Evolutionary conservation across 345 rosid genomes (phyloP).

Genomic region (Gossypium longicalyx): DNA sequence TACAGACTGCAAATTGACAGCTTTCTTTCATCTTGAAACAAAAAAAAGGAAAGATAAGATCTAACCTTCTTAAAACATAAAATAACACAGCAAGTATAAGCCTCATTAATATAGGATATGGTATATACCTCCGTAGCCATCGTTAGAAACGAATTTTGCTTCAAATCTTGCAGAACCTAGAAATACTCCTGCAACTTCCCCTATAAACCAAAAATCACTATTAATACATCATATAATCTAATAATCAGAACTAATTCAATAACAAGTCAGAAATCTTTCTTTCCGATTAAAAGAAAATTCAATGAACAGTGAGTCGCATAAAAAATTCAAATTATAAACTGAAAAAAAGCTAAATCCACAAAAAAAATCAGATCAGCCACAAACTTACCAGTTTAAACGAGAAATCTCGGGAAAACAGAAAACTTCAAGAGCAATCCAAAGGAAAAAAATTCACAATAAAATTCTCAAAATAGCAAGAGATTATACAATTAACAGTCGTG

Average conservation of each 20-base stretch:
- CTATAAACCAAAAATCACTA: neutral
- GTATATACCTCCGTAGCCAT: constrained; percentile 15
- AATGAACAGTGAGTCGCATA: neutral
- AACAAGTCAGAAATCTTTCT: neutral
- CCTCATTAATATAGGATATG: neutral
- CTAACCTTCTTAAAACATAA: neutral
- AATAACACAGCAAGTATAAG: neutral
- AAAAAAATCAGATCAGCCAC: neutral
- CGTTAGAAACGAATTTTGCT: neutral
- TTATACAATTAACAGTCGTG: neutral
- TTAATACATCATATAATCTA: neutral
- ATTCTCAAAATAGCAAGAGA: neutral
- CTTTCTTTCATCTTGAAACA: neutral
- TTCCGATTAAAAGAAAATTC: neutral
- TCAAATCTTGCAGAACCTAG: constrained; percentile 4
- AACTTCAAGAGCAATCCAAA: neutral
- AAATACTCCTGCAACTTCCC: neutral
- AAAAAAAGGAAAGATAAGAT: neutral
- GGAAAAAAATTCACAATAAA: neutral
- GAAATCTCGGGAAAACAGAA: neutral
- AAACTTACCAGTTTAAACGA: constrained; percentile 2
- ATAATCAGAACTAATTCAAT: neutral
- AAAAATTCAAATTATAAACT: neutral
- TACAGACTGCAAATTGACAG: neutral
- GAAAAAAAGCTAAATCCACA: neutral